Base-by-base conservation (phyloP, 495 filamentous ascomycete genomes). In the Sporormia fimetaria region DNA sequence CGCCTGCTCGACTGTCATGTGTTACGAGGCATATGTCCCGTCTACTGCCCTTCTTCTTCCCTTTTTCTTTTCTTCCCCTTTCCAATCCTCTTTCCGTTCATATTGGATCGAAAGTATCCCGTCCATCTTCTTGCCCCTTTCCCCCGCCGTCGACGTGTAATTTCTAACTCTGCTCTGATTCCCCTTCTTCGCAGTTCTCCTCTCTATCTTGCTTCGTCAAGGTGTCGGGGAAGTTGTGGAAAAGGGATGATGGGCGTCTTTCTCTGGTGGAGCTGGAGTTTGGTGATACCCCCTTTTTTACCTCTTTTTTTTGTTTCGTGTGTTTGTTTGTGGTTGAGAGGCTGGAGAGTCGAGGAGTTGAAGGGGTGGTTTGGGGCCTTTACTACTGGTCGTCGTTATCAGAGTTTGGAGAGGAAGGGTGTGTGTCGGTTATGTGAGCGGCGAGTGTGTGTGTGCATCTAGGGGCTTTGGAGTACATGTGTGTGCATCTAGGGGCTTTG, bases 261-360 rank as follows among this genome's bases (percentile, higher is more conserved):
- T 50, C 46, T 50, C 46, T 50, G 46, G 46, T 50, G 46, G 46
- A 50, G 46, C 46, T 50, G 46, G 46, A 50, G 46, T 50, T 50
- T 50, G 46, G 46, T 36, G 46, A 50, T 50, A 50, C 46, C 46
- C 46, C 40, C 23, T 50, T 50, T 42, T 41, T 30, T 16, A 40
- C 37, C 24, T 18, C 31, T 40, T 40, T 33, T 34, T 10, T 26
- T 34, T 9, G 32, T 33, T 46, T 16, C n/a, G 32, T 35, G 28
- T 11, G n/a, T 11, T 11, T n/a, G 28, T 30, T 30, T 11, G 28
- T 30, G 28, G 28, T 12, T 30, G n/a, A n/a, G n/a, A n/a, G n/a
- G n/a, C n/a, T n/a, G n/a, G n/a, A n/a, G n/a, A n/a, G n/a, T n/a
- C n/a, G n/a, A n/a, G n/a, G n/a, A n/a, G n/a, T n/a, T n/a, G n/a